Conservation (phyloP, 768 basidiomycete genomes). For the Leccinellum albellum region DNA sequence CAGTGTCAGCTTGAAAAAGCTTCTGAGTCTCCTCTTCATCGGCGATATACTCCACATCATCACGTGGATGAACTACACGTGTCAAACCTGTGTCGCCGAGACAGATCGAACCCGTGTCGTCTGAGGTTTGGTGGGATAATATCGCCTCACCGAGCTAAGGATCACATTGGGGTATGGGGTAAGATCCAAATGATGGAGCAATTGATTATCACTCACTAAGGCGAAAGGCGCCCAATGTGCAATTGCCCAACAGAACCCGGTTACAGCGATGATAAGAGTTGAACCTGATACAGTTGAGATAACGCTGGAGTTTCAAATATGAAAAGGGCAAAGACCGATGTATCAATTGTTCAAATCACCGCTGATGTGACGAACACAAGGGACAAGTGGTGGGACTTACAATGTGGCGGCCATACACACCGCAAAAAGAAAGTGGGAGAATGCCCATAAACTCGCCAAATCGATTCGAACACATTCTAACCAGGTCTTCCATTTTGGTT, state of each 20-base stretch:
- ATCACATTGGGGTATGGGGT: slow-evolving; percentile 18
- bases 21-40: slow-evolving; percentile 26
- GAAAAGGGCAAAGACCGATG: slow-evolving; percentile 3
- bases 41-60: slow-evolving; percentile 16
- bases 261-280: slow-evolving; percentile 69
- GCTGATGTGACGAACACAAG: slow-evolving; percentile 7
- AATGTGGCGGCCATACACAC: slow-evolving; percentile 77
- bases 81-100: slow-evolving; percentile 35
- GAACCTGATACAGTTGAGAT: slow-evolving; percentile 66
- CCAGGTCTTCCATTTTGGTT: slow-evolving; percentile 19
- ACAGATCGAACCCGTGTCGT: slow-evolving; percentile 36
- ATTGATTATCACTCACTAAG: slow-evolving; percentile 48
- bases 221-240: slow-evolving; percentile 93
- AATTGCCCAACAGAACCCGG: slow-evolving; percentile 92
- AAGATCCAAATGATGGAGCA: neutral
- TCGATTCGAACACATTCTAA: slow-evolving; percentile 52
- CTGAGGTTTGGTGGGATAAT: slow-evolving; percentile 52
- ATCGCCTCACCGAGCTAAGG: slow-evolving; percentile 81
- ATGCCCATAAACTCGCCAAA: slow-evolving; percentile 72
- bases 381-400: slow-evolving; percentile 46
- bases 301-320: slow-evolving; percentile 45
- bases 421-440: slow-evolving; percentile 71
- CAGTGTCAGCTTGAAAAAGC: slow-evolving; percentile 20
- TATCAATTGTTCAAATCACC: slow-evolving; percentile 14
- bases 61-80: slow-evolving; percentile 4